Conservation (phyloP, 1,284 basidiomycete genomes). For the Trametes pubescens region DNA sequence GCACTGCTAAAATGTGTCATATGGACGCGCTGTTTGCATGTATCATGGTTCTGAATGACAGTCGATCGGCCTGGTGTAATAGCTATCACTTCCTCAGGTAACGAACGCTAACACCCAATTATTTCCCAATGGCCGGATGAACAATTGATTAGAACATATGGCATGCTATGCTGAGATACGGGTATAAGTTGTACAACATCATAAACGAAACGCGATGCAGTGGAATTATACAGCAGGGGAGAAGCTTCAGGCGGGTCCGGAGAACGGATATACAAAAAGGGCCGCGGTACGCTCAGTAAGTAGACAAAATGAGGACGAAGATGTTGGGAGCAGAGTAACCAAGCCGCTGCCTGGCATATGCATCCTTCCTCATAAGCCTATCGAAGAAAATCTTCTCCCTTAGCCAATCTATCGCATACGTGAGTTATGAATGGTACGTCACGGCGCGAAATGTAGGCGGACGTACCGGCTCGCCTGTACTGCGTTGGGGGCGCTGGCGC, state of each 20-base stretch:
- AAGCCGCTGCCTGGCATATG: conserved; percentile 63
- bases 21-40: neutral
- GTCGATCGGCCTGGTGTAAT: too few species aligned
- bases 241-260: neutral
- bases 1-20: neutral
- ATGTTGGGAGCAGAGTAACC: conserved; percentile 82
- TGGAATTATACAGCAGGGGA: conserved; percentile 5
- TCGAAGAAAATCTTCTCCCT: conserved; percentile 77
- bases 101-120: too few species aligned
- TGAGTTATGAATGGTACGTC: neutral
- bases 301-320: conserved; percentile 61
- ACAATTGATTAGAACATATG: neutral
- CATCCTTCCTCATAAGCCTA: conserved; percentile 63
- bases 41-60: neutral
- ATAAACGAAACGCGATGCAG: neutral
- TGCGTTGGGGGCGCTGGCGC: conserved; percentile 53
- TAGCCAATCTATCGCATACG: conserved; percentile 70
- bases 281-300: conserved; percentile 22
- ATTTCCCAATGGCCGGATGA: neutral
- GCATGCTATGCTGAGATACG: neutral
- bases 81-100: neutral
- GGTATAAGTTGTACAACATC: conserved; percentile 8
- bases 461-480: conserved; percentile 66
- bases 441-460: conserved; percentile 1
- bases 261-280: neutral